These are phyloP conservation scores for Bipolaris cookei DNA, from an alignment of 2,329 filamentous ascomycete genomes.

Conservation along the genomic window DNA sequence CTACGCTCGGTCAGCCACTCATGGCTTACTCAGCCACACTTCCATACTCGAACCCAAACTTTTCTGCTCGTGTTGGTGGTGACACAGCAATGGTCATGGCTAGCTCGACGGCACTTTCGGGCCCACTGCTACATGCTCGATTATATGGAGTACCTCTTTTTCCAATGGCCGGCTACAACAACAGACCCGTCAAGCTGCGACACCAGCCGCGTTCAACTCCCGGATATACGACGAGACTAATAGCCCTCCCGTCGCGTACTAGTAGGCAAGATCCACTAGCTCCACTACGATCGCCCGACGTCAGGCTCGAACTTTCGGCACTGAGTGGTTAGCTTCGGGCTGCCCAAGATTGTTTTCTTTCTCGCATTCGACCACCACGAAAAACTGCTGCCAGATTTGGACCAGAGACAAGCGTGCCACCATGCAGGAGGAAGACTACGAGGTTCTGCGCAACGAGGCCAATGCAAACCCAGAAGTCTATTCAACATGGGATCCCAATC, in stretches of 20 bases:
- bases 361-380: not conserved
- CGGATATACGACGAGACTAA: slow-evolving; percentile 8
- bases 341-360: slow-evolving; percentile 3
- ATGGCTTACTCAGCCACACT: slow-evolving; percentile 13
- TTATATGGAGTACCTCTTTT: not conserved
- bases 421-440: slow-evolving; percentile 44
- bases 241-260: slow-evolving; percentile 6
- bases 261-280: slow-evolving; percentile 5
- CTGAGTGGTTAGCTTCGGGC: not conserved
- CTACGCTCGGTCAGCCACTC: slow-evolving; percentile 1
- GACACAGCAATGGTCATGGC: not conserved
- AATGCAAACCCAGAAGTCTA: slow-evolving; percentile 37
- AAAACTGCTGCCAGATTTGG: not conserved
- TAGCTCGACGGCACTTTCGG: not conserved
- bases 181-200: not conserved
- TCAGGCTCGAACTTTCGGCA: slow-evolving; percentile 11
- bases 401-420: not conserved
- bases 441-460: slow-evolving; percentile 38
- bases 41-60: not conserved
- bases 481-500: slow-evolving; percentile 38
- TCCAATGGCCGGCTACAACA: not conserved
- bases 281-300: slow-evolving; percentile 15
- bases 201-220: slow-evolving; percentile 5
- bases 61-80: slow-evolving; percentile 1
- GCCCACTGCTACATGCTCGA: not conserved